Percentiles rank a stretch among this genome's conserved stretches.
Evolutionary conservation across 2,329 filamentous ascomycete genomes (phyloP).

Genomic region (Aspergillus sp.): DNA sequence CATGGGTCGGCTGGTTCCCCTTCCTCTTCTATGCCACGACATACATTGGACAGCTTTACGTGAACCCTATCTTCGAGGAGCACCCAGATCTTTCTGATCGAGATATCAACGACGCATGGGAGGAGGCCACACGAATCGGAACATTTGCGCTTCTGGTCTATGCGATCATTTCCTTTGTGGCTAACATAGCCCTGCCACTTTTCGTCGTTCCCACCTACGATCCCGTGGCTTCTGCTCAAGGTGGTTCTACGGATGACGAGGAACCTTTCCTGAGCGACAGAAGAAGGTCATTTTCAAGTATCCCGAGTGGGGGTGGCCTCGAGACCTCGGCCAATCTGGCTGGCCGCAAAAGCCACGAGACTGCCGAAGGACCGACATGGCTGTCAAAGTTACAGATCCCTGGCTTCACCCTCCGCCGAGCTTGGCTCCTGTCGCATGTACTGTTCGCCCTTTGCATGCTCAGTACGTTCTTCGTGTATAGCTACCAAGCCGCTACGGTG

Average conservation of each 20-base stretch:
- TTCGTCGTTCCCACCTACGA: slow-evolving; percentile 78
- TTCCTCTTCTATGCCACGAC: slow-evolving; percentile 95
- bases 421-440: slow-evolving; percentile 84
- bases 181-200: slow-evolving; percentile 81
- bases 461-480: slow-evolving; percentile 74
- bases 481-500: slow-evolving; percentile 68
- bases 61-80: slow-evolving; percentile 73
- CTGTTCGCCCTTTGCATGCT: slow-evolving; percentile 81
- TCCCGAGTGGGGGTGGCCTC: slow-evolving; percentile 30
- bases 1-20: slow-evolving; percentile 95
- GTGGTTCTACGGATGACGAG: slow-evolving; percentile 13
- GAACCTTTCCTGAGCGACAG: slow-evolving; percentile 18
- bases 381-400: slow-evolving; percentile 70
- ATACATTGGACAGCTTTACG: slow-evolving; percentile 90
- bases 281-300: slow-evolving; percentile 33
- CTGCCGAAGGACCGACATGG: slow-evolving; percentile 30
- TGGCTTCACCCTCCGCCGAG: slow-evolving; percentile 79
- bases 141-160: slow-evolving; percentile 89
- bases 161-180: slow-evolving; percentile 76
- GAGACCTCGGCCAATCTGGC: slow-evolving; percentile 29
- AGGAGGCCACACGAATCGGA: slow-evolving; percentile 79
- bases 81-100: slow-evolving; percentile 75
- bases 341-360: slow-evolving; percentile 7
- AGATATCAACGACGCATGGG: slow-evolving; percentile 78
- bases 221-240: slow-evolving; percentile 10